phyloP scores from a whole-genome alignment of 345 rosid species.

The Pugionium cornutum region DNA sequence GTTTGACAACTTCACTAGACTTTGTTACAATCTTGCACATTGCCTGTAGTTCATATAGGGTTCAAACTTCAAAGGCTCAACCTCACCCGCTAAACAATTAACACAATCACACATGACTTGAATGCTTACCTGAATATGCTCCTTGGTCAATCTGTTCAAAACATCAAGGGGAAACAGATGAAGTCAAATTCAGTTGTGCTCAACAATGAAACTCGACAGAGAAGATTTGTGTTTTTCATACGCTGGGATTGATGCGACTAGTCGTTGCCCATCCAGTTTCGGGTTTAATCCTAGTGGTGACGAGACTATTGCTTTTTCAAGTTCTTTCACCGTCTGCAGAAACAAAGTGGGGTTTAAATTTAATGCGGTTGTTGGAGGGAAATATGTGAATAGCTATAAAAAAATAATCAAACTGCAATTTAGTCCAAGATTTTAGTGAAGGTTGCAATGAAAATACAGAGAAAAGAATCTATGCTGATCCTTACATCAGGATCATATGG shows the following conservation, averaged over 20 bases:
- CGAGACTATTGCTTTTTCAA: conserved; percentile 81
- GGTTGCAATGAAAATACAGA: background rate
- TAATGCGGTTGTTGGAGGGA: too few relatives aligned
- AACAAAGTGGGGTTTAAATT: background rate
- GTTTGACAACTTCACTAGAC: conserved; percentile 88
- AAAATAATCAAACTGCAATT: too few relatives aligned
- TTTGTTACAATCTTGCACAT: conserved; percentile 84
- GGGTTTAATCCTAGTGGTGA: conserved; percentile 96
- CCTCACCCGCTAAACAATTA: conserved; percentile 5
- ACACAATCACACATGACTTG: background rate
- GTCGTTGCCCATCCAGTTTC: conserved; percentile 69
- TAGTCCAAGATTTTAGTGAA: too few relatives aligned
- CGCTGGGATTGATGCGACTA: conserved; percentile 86
- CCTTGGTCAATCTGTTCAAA: conserved; percentile 81
- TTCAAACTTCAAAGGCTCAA: background rate
- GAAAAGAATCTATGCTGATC: conserved; percentile 22
- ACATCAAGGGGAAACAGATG: conserved; percentile 19
- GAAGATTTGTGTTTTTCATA: conserved; percentile 29
- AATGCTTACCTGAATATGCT: conserved; percentile 73
- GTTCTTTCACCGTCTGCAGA: conserved; percentile 71
- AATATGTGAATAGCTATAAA: too few relatives aligned
- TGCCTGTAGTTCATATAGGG: conserved; percentile 50
- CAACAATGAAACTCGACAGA: conserved; percentile 9
- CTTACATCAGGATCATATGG: conserved; percentile 93
- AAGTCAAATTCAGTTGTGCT: conserved; percentile 22